phyloP scores from a whole-genome alignment of 2,329 filamentous ascomycete species.

The Raffaelea ambrosiae region DNA sequence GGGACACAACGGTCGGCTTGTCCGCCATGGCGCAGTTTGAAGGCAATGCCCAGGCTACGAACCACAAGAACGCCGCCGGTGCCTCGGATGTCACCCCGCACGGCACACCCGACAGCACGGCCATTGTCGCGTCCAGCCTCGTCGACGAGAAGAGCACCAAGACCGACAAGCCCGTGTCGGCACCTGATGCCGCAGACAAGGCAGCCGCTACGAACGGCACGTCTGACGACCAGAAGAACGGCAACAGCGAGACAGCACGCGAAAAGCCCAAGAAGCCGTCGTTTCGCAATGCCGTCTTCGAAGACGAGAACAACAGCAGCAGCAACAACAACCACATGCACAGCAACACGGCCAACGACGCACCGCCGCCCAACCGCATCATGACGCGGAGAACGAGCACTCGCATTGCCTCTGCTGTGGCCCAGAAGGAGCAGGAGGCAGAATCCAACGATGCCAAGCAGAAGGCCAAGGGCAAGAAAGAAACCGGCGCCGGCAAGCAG shows the following conservation, averaged over 20 bases:
- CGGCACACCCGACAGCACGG: too few species aligned
- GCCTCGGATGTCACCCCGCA: too few species aligned
- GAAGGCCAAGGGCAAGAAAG: not conserved
- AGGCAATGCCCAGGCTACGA: too few species aligned
- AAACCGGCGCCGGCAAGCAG: not conserved
- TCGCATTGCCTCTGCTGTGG: slow-evolving; percentile 9
- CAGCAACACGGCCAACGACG: not conserved
- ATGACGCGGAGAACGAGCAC: slow-evolving; percentile 12
- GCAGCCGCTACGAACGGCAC: not conserved
- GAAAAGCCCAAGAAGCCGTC: not conserved
- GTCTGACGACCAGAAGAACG: not conserved
- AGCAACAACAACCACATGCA: slow-evolving; percentile 2
- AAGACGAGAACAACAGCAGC: not conserved
- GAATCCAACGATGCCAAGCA: not conserved
- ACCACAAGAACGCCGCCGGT: too few species aligned
- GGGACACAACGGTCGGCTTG: too few species aligned
- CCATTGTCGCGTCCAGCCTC: too few species aligned
- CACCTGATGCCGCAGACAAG: too few species aligned
- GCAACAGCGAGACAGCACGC: not conserved
- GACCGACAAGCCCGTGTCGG: too few species aligned
- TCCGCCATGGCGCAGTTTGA: too few species aligned
- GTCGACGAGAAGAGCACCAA: too few species aligned
- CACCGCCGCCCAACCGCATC: slow-evolving; percentile 1
- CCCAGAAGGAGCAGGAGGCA: slow-evolving; percentile 6
- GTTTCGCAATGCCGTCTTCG: too few species aligned